phyloP scores from a whole-genome alignment of 2,329 filamentous ascomycete species.

The Aspergillus caelatus region DNA sequence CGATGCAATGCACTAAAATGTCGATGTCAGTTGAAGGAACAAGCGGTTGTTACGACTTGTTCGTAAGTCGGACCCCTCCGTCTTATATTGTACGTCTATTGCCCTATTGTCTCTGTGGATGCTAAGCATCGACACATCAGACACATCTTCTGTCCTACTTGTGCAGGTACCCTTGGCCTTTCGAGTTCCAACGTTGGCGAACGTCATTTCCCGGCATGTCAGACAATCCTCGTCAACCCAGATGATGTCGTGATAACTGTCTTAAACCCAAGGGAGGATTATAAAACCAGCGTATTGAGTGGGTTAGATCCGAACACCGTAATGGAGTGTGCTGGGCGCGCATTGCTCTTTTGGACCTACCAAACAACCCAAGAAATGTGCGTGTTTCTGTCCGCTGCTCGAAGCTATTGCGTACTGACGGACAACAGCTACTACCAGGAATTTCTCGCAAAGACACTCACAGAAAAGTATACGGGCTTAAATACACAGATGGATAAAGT shows the following conservation, averaged over 20 bases:
- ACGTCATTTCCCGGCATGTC: slow-evolving; percentile 75
- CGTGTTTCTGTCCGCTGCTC: slow-evolving; percentile 24
- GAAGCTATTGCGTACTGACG: slow-evolving; percentile 10
- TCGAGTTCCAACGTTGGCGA: slow-evolving; percentile 56
- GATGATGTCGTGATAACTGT: slow-evolving; percentile 75
- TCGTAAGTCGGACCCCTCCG: slow-evolving; percentile 57
- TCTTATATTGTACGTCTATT: not conserved
- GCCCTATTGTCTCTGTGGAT: not conserved
- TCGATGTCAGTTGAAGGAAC: slow-evolving; percentile 66
- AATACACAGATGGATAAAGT: slow-evolving; percentile 71
- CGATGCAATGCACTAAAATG: slow-evolving; percentile 83
- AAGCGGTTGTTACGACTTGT: slow-evolving; percentile 86
- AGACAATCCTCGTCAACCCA: slow-evolving; percentile 65
- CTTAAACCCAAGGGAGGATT: slow-evolving; percentile 81
- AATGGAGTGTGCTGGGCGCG: slow-evolving; percentile 82
- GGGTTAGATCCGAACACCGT: slow-evolving; percentile 79
- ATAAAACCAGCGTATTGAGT: slow-evolving; percentile 83
- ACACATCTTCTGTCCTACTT: slow-evolving; percentile 82
- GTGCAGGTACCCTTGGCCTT: slow-evolving; percentile 68
- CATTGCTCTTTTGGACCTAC: slow-evolving; percentile 82
- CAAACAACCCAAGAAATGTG: slow-evolving; percentile 84
- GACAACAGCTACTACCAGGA: slow-evolving; percentile 71
- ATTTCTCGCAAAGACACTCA: slow-evolving; percentile 69
- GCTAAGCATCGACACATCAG: slow-evolving; percentile 47
- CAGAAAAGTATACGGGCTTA: slow-evolving; percentile 69